A percentile compares a stretch with the other conserved stretches of the same genome.
Conservation (phyloP, 2,329 filamentous ascomycete species). For the Fusarium proliferatum region DNA sequence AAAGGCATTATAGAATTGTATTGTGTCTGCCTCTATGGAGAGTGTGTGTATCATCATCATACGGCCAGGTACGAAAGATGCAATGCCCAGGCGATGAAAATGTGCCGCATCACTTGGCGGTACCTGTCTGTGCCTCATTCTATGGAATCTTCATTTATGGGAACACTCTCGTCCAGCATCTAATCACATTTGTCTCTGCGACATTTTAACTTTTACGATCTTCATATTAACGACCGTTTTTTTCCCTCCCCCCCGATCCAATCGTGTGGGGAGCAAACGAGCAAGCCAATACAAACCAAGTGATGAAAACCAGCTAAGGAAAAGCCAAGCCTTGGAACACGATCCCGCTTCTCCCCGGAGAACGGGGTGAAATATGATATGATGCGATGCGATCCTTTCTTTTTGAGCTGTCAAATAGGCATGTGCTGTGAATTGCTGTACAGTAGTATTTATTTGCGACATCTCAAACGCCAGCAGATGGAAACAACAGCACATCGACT, state of each 20-base stretch:
- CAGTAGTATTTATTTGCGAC: background rate
- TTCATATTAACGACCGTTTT: background rate
- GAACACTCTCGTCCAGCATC: background rate
- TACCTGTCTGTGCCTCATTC: background rate
- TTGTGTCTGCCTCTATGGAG: background rate
- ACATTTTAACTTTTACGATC: background rate
- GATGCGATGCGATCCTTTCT: background rate
- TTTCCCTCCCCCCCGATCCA: background rate
- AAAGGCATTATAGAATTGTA: background rate
- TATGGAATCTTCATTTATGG: background rate
- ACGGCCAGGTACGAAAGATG: constrained; percentile 14
- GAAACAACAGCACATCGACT: background rate
- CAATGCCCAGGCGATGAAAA: background rate
- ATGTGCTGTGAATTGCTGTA: background rate
- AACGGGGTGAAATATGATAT: background rate
- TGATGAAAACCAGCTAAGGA: background rate
- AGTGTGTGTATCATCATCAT: background rate
- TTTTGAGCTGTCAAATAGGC: constrained; percentile 9
- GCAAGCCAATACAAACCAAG: background rate
- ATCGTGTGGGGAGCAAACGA: background rate
- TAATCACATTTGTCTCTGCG: background rate
- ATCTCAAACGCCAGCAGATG: background rate
- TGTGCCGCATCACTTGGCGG: background rate
- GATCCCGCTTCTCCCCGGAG: constrained; percentile 22
- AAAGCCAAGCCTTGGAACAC: constrained; percentile 21